A percentile compares a stretch with the other conserved stretches of the same genome.
Evolutionary conservation across 2,329 filamentous ascomycete genomes (phyloP).

Genomic region (Fusarium multiceps): DNA sequence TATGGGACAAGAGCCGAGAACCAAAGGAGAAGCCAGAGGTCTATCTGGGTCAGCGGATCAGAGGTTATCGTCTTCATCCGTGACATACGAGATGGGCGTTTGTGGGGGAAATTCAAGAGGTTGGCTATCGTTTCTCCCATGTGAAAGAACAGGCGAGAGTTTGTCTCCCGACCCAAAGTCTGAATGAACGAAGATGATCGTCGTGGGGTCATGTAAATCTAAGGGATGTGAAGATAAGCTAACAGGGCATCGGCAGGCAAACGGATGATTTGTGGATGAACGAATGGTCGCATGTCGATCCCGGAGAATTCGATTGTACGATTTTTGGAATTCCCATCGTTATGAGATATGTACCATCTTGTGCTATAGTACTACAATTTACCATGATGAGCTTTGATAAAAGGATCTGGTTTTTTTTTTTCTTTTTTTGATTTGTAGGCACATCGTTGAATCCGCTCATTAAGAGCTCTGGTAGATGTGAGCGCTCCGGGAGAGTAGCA

Average conservation of each 20-base stretch:
- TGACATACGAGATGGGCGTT: not conserved
- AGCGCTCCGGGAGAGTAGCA: not conserved
- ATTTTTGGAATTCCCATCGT: constrained; percentile 11
- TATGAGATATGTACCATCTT: not conserved
- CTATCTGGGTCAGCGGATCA: not conserved
- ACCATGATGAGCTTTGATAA: not conserved
- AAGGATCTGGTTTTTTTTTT: not conserved
- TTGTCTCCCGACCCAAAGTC: not conserved
- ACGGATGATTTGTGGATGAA: constrained; percentile 6
- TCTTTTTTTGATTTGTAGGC: not conserved
- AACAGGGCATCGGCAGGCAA: not conserved
- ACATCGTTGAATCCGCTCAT: not conserved
- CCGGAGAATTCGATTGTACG: constrained; percentile 34
- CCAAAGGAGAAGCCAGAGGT: not conserved
- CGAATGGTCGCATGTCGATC: constrained; percentile 31
- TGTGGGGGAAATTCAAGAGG: constrained; percentile 3
- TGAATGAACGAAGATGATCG: not conserved
- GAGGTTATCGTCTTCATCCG: not conserved
- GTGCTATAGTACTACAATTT: constrained; percentile 11
- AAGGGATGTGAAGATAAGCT: constrained; percentile 1
- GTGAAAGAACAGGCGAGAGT: constrained; percentile 28
- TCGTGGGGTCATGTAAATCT: constrained; percentile 2
- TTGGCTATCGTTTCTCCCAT: constrained; percentile 6
- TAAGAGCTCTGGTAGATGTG: not conserved
- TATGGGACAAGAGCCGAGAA: not conserved